Percentiles rank a stretch among this genome's conserved stretches.
These are phyloP conservation scores for Colletotrichum somersetense DNA, from an alignment of 2,329 filamentous ascomycete species.

Conservation along the genomic window DNA sequence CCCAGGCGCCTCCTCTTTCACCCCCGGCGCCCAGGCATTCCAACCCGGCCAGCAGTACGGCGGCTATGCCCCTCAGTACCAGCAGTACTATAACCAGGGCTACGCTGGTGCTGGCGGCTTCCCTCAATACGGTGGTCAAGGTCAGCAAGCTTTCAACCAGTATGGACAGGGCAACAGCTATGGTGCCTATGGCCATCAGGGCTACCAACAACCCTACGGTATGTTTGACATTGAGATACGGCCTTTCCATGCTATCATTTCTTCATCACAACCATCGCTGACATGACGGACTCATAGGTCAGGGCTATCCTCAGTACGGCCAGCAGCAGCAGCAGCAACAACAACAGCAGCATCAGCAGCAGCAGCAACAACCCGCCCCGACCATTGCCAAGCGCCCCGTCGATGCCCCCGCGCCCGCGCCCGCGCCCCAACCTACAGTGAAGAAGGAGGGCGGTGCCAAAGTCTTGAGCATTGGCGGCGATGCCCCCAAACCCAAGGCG, in stretches of 20 bases:
- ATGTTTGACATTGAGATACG: conserved; percentile 4
- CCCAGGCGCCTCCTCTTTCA: conserved; percentile 68
- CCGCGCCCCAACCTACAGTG: conserved; percentile 63
- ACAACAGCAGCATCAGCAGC: conserved; percentile 61
- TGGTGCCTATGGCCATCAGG: conserved; percentile 54
- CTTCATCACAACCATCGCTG: neutral
- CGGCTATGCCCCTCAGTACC: conserved; percentile 67
- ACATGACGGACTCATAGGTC: conserved; percentile 30
- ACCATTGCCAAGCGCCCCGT: conserved; percentile 74
- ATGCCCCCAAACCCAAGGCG: conserved; percentile 66
- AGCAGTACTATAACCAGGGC: conserved; percentile 65
- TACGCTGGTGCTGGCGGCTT: conserved; percentile 61
- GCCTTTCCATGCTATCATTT: neutral
- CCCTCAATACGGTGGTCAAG: conserved; percentile 64
- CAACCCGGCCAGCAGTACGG: conserved; percentile 78
- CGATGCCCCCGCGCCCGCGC: conserved; percentile 59
- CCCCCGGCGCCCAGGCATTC: conserved; percentile 76
- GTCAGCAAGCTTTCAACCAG: conserved; percentile 58
- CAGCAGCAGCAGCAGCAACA: conserved; percentile 55
- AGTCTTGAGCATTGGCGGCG: conserved; percentile 73
- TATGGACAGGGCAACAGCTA: conserved; percentile 57
- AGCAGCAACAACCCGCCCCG: conserved; percentile 64
- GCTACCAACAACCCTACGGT: conserved; percentile 63
- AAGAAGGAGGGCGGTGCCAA: conserved; percentile 71
- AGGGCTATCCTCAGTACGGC: conserved; percentile 64